Conservation (phyloP, 202 grass and related monocot genomes). For the Hordeum pubiflorum region DNA sequence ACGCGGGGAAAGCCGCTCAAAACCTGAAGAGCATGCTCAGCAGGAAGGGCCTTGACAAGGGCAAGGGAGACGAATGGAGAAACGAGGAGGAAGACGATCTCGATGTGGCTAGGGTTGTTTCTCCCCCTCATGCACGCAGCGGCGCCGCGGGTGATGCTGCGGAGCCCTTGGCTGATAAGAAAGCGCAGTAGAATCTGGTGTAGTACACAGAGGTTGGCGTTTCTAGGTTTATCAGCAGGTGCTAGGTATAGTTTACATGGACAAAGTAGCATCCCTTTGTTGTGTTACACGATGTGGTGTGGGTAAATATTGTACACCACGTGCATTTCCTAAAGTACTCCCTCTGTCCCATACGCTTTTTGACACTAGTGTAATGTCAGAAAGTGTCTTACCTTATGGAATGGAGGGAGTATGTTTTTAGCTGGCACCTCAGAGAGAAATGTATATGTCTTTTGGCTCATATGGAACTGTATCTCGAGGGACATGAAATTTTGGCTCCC, state of each 20-base stretch:
- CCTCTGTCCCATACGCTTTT: too few relatives aligned
- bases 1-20: conserved; percentile 48
- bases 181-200: background rate
- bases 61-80: conserved; percentile 33
- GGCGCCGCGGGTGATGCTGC: background rate
- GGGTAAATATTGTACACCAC: background rate
- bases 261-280: background rate
- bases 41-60: conserved; percentile 53
- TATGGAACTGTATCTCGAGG: too few relatives aligned
- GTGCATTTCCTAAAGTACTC: background rate
- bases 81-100: conserved; percentile 28
- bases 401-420: background rate
- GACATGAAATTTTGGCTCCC: too few relatives aligned
- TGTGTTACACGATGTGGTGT: background rate
- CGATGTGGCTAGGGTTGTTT: conserved; percentile 5
- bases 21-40: conserved; percentile 53
- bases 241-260: background rate
- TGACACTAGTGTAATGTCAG: too few relatives aligned
- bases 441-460: background rate
- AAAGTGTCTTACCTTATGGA: too few relatives aligned
- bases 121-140: conserved; percentile 6
- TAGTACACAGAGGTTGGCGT: background rate
- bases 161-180: background rate
- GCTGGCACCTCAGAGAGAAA: background rate
- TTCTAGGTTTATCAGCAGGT: background rate